Conservation (phyloP, 371 early-diverging fungal species). For the Coemansia linderi region DNA sequence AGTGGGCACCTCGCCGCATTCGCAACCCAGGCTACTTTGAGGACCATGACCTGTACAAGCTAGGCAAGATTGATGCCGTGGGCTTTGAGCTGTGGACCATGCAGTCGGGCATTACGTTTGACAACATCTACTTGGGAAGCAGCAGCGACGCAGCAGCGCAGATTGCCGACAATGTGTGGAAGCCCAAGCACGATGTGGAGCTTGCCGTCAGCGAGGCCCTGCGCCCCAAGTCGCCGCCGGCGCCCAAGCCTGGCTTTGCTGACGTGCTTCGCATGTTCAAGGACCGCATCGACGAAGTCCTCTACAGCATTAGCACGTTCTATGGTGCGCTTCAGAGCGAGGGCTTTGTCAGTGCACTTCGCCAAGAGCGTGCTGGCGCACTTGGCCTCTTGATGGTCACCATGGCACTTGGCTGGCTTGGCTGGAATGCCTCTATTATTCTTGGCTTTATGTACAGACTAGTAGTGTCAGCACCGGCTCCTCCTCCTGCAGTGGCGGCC, state of each 20-base stretch:
- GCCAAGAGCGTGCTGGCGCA: conserved; percentile 33
- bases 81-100: conserved; percentile 98
- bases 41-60: conserved; percentile 73
- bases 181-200: conserved; percentile 60
- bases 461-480: not conserved
- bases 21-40: conserved; percentile 91
- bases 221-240: conserved; percentile 28
- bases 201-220: conserved; percentile 35
- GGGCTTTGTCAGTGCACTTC: conserved; percentile 30
- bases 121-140: conserved; percentile 85
- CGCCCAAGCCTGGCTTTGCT: conserved; percentile 12
- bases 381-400: conserved; percentile 29
- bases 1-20: conserved; percentile 88
- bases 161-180: conserved; percentile 73
- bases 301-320: conserved; percentile 23
- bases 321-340: conserved; percentile 11
- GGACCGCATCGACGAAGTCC: conserved; percentile 27
- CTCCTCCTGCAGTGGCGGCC: not conserved
- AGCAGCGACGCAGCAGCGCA: conserved; percentile 66
- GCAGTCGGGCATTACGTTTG: conserved; percentile 88
- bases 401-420: conserved; percentile 34
- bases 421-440: conserved; percentile 30
- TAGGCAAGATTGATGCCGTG: conserved; percentile 77
- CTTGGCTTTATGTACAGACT: conserved; percentile 11
- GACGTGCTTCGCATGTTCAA: conserved; percentile 24